phyloP scores from a whole-genome alignment of 2,329 filamentous ascomycete species.

The Chrysosporium keratinophilum region DNA sequence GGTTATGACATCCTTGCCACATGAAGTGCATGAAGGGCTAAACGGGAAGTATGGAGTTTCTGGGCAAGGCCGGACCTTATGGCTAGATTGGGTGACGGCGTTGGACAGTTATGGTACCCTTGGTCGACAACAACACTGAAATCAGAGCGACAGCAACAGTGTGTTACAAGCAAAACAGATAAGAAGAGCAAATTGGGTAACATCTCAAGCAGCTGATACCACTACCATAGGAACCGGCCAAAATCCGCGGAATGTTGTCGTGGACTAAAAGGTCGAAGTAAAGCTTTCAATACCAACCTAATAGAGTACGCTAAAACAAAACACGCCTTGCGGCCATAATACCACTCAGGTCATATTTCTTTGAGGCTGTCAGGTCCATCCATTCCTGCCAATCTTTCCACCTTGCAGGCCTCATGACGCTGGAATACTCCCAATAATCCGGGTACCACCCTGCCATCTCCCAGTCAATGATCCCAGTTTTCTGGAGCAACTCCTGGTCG shows the following conservation, averaged over 20 bases:
- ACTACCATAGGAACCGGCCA: not conserved
- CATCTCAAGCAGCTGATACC: conserved; percentile 3
- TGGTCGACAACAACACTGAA: not conserved
- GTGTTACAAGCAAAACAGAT: not conserved
- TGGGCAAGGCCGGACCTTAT: too few relatives aligned
- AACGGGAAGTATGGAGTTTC: too few relatives aligned
- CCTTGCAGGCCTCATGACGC: conserved; percentile 20
- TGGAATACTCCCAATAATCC: conserved; percentile 33
- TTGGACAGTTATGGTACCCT: too few relatives aligned
- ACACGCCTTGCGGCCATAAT: conserved; percentile 21
- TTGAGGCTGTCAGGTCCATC: conserved; percentile 23
- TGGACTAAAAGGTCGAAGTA: conserved; percentile 5
- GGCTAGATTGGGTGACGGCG: too few relatives aligned
- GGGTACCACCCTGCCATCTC: conserved; percentile 33
- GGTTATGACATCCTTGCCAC: too few relatives aligned
- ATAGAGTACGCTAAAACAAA: conserved; percentile 25
- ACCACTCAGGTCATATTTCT: conserved; percentile 22
- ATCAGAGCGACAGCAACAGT: not conserved
- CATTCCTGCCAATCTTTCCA: conserved; percentile 20
- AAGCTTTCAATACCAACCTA: conserved; percentile 5
- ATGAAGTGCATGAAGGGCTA: too few relatives aligned
- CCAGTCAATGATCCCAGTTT: conserved; percentile 34
- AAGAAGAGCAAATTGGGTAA: conserved; percentile 3
- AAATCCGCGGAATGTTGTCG: not conserved
- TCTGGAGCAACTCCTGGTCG: conserved; percentile 13